Evolutionary conservation across 2,329 filamentous ascomycete genomes (phyloP).

Genomic region (Xylariales sp.): DNA sequence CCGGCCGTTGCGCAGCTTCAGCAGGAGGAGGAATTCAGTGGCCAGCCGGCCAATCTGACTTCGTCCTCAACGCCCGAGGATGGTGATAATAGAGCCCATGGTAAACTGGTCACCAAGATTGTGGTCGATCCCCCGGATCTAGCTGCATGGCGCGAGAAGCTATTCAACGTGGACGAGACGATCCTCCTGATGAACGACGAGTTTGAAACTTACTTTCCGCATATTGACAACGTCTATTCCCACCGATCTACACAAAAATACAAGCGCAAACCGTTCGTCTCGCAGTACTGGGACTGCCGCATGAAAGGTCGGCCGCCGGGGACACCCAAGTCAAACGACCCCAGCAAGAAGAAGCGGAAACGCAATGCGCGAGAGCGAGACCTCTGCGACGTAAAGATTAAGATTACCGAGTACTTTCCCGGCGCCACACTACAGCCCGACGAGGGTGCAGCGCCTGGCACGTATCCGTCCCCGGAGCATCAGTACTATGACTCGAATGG

Average conservation of each 20-base stretch:
- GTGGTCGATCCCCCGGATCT: conserved; percentile 65
- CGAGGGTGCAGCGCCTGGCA: conserved; percentile 14
- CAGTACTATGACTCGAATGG: conserved; percentile 15
- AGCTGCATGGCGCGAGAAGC: conserved; percentile 62
- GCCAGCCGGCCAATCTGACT: conserved; percentile 8
- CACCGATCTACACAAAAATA: conserved; percentile 78
- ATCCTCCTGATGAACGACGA: conserved; percentile 71
- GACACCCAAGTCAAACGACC: conserved; percentile 74
- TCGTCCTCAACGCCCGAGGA: conserved; percentile 23
- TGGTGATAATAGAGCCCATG: conserved; percentile 38
- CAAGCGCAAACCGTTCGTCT: conserved; percentile 78
- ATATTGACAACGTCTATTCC: conserved; percentile 81
- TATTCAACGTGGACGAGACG: conserved; percentile 72
- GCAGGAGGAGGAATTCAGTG: conserved; percentile 32
- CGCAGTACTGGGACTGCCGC: conserved; percentile 81
- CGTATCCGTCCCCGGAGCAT: conserved; percentile 17
- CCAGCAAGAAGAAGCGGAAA: conserved; percentile 78
- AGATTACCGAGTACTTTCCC: conserved; percentile 75
- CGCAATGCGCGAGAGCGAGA: conserved; percentile 70
- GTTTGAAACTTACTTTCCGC: conserved; percentile 79
- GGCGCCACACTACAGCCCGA: conserved; percentile 36
- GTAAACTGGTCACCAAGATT: conserved; percentile 51
- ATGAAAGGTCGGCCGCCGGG: conserved; percentile 76
- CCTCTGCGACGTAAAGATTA: conserved; percentile 84
- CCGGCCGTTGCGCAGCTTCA: conserved; percentile 26